A percentile compares a stretch with the other conserved stretches of the same genome.
phyloP scores from a whole-genome alignment of 2,329 filamentous ascomycete genomes.

The Trichoderma oligosporum region DNA sequence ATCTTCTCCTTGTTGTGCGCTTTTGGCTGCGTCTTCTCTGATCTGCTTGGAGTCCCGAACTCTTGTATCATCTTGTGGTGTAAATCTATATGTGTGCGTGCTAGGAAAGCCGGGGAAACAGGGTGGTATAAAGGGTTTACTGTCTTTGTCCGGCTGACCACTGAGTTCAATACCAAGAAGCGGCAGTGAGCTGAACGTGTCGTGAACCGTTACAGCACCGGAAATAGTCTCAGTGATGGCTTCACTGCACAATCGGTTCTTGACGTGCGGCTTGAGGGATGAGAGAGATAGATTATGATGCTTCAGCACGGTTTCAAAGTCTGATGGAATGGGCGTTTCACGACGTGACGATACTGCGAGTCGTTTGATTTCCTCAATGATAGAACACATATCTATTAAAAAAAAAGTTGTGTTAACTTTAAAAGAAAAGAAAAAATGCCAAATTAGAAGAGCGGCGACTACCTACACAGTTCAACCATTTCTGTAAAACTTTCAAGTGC shows the following conservation, averaged over 20 bases:
- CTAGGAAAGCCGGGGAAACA: conserved; percentile 61
- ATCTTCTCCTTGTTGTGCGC: conserved; percentile 59
- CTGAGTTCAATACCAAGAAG: conserved; percentile 54
- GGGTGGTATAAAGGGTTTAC: conserved; percentile 53
- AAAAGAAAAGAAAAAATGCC: neutral
- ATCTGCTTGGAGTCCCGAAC: conserved; percentile 54
- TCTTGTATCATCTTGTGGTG: conserved; percentile 47
- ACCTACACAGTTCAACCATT: conserved; percentile 56
- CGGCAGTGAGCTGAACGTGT: conserved; percentile 41
- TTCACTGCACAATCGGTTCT: conserved; percentile 46
- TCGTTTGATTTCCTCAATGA: conserved; percentile 47
- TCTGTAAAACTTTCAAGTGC: conserved; percentile 57
- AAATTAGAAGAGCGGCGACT: conserved; percentile 24
- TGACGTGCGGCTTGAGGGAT: conserved; percentile 54
- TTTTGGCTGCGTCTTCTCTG: conserved; percentile 55
- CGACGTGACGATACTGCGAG: conserved; percentile 49
- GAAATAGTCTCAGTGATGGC: conserved; percentile 39
- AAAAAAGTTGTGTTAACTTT: conserved; percentile 22
- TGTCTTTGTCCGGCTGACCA: conserved; percentile 53
- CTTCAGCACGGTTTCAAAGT: conserved; percentile 53
- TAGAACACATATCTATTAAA: conserved; percentile 44
- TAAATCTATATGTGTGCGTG: conserved; percentile 61
- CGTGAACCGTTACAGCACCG: conserved; percentile 37
- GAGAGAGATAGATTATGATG: conserved; percentile 50
- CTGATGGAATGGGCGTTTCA: conserved; percentile 50